phyloP scores from a whole-genome alignment of 2,329 filamentous ascomycete genomes.

The Diaporthe eres region DNA sequence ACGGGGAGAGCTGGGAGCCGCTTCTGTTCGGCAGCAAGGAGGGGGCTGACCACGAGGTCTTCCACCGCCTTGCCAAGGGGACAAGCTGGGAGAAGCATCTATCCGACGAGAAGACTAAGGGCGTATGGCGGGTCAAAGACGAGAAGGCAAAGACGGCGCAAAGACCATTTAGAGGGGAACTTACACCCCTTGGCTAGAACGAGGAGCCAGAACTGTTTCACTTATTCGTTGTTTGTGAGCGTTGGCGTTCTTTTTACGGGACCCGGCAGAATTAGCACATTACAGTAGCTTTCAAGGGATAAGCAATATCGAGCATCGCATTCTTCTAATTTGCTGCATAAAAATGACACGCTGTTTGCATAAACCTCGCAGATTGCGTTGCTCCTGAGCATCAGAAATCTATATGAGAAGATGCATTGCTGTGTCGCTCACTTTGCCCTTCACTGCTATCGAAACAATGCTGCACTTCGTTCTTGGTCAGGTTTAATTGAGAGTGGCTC shows the following conservation, averaged over 20 bases:
- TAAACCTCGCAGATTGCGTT: too few species aligned
- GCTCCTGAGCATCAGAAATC: too few species aligned
- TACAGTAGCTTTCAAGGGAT: not conserved
- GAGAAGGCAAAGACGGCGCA: constrained; percentile 44
- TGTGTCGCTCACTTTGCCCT: too few species aligned
- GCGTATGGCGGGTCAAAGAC: constrained; percentile 55
- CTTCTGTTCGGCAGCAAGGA: constrained; percentile 51
- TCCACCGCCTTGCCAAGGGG: constrained; percentile 50
- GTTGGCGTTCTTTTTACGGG: constrained; percentile 42
- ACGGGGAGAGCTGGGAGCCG: constrained; percentile 58
- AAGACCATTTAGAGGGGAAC: constrained; percentile 51
- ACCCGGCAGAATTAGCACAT: not conserved
- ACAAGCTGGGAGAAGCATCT: constrained; percentile 47
- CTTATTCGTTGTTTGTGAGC: constrained; percentile 39
- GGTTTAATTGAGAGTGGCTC: too few species aligned
- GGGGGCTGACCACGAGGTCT: constrained; percentile 49
- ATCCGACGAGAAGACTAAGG: constrained; percentile 53
- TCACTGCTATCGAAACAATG: too few species aligned
- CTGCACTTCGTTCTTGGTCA: too few species aligned
- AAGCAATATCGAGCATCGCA: not conserved
- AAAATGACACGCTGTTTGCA: not conserved
- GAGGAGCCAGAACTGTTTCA: not conserved
- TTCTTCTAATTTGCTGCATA: not conserved
- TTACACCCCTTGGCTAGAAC: constrained; percentile 52
- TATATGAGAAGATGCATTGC: too few species aligned